Evolutionary conservation across 345 rosid genomes (phyloP), one percentile per base, ranked within the genome.

Genomic region (Sisymbrium irio): DNA sequence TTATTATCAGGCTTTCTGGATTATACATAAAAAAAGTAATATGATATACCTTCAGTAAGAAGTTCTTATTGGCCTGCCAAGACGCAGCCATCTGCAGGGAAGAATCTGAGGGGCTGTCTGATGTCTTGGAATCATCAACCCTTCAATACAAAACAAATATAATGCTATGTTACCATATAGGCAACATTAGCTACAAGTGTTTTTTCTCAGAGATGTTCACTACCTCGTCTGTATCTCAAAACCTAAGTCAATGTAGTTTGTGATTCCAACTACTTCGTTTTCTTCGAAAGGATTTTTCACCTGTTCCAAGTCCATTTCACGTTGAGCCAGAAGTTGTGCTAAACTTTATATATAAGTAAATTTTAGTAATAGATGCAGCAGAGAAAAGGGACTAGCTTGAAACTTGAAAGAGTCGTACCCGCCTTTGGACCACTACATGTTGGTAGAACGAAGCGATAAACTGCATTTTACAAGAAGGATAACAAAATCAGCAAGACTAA

Each of bases 21-120:
- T 66, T 1, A 14, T 17, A 11, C 6, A 11, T 25, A 8, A n/a
- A 56, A 56, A 39, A 58, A 35, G 7, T 5, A 14, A 20, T 18
- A 32, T 44, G 3, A 27, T 10, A 27, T 39, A 88, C 98, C 94
- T 93, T 93, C 70, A 93, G 49, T 82, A 91, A 61, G 79, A 93
- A 83, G 86, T 93, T 93, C 77, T 91, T 91, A 82, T 93, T 93
- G 77, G 89, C 96, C 74, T 93, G 98, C 98, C 96, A 93, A 68
- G 97, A 93, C 3, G 97, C 98, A 68, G 90, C 98, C 54, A 89
- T 84, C 72, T 89, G 96, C 76, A 93, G 82, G 63, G 89, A 83
- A 50, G 98, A 89, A 71, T 87, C 96, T 35, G 85, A 63, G 40
- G 67, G 28, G 64, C 25, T 59, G 19, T 76, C 79, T 67, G 84